Evolutionary conservation across 768 basidiomycete species (phyloP).

Genomic region (Serendipita sp.): DNA sequence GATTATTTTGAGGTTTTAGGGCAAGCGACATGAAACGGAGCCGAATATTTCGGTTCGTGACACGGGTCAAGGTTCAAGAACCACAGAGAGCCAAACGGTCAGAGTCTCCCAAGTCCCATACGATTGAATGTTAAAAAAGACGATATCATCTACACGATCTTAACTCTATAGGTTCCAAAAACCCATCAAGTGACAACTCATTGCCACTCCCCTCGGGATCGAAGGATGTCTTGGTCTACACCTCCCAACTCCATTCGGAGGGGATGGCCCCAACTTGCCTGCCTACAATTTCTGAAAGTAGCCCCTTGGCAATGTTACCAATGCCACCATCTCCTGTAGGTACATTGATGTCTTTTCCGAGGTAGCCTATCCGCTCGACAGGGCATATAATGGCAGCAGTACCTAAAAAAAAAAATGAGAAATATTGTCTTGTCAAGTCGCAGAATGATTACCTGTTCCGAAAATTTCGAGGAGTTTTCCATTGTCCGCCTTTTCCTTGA

Average conservation of each 20-base stretch:
- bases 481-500: constrained; percentile 31
- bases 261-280: constrained; percentile 64
- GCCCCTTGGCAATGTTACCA: constrained; percentile 43
- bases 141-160: background rate
- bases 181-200: background rate
- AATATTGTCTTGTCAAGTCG: background rate
- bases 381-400: constrained; percentile 39
- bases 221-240: constrained; percentile 14
- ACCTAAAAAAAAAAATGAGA: constrained; percentile 17
- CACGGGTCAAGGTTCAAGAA: background rate
- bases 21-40: background rate
- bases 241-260: constrained; percentile 65
- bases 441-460: constrained; percentile 23
- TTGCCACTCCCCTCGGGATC: background rate
- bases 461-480: constrained; percentile 37
- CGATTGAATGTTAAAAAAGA: too few relatives aligned
- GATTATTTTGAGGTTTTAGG: background rate
- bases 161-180: background rate
- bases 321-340: constrained; percentile 55
- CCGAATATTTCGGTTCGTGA: background rate
- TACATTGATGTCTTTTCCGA: constrained; percentile 36
- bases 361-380: constrained; percentile 41
- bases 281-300: constrained; percentile 34
- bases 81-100: background rate
- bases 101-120: background rate